Evolutionary conservation across 352 stramenopile species (phyloP).

Genomic region (Phytophthora pluvialis): DNA sequence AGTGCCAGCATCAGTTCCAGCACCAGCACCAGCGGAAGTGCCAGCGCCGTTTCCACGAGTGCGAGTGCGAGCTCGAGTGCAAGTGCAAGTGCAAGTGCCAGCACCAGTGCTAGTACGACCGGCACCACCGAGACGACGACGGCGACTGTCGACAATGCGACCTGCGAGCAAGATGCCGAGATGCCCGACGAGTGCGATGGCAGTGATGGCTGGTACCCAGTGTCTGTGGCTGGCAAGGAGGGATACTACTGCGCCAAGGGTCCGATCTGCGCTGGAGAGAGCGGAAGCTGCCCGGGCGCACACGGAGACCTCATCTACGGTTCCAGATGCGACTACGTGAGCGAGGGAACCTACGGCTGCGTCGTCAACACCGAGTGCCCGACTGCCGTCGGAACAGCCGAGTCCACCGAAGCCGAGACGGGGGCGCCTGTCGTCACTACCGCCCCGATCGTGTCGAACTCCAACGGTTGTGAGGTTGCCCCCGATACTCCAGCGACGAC

Average conservation of each 20-base stretch:
- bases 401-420: slow-evolving; percentile 4
- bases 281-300: slow-evolving; percentile 33
- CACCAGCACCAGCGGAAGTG: slow-evolving; percentile 7
- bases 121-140: slow-evolving; percentile 2
- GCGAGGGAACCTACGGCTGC: slow-evolving; percentile 33
- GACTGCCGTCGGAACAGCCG: neutral
- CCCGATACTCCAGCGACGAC: slow-evolving; percentile 13
- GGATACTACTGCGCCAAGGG: slow-evolving; percentile 44
- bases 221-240: slow-evolving; percentile 37
- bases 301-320: slow-evolving; percentile 34
- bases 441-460: neutral
- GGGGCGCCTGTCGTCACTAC: neutral
- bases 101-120: neutral
- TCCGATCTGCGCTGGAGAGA: slow-evolving; percentile 26
- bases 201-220: slow-evolving; percentile 37
- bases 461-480: slow-evolving; percentile 25
- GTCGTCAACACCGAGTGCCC: slow-evolving; percentile 34
- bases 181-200: slow-evolving; percentile 36
- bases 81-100: neutral
- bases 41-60: neutral
- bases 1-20: slow-evolving; percentile 7
- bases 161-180: slow-evolving; percentile 25
- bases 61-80: slow-evolving; percentile 4
- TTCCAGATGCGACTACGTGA: slow-evolving; percentile 32
- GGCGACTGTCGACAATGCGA: neutral